A percentile compares a stretch with the other conserved stretches of the same genome.
These are phyloP conservation scores for Fusarium brachygibbosum DNA, from an alignment of 2,329 filamentous ascomycete species.

Conservation along the genomic window DNA sequence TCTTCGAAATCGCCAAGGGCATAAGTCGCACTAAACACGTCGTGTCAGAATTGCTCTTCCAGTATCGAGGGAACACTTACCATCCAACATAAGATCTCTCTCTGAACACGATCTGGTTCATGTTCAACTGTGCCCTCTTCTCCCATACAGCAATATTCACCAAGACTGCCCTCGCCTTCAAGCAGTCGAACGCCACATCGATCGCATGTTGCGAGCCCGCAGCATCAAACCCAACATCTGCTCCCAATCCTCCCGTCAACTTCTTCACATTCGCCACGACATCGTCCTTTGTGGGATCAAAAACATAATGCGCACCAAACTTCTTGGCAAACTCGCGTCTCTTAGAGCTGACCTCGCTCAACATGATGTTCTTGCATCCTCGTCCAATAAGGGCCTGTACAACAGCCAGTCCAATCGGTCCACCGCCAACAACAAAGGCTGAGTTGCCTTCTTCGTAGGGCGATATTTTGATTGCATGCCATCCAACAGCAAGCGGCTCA, in stretches of 20 bases:
- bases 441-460: conserved; percentile 15
- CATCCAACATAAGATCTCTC: conserved; percentile 27
- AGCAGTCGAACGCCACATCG: conserved; percentile 17
- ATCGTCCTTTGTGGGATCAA: conserved; percentile 26
- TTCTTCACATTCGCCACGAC: conserved; percentile 23
- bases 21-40: conserved; percentile 1
- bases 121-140: conserved; percentile 23
- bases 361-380: conserved; percentile 27
- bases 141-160: conserved; percentile 31
- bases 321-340: conserved; percentile 26
- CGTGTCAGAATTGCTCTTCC: too few species aligned
- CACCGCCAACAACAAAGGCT: conserved; percentile 18
- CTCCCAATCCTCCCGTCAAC: neutral
- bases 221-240: conserved; percentile 25
- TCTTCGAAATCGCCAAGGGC: conserved; percentile 22
- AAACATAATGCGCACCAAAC: conserved; percentile 22
- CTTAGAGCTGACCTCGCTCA: conserved; percentile 21
- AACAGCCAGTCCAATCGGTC: conserved; percentile 23
- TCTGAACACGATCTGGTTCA: conserved; percentile 31
- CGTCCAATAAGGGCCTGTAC: conserved; percentile 4
- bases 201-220: conserved; percentile 20
- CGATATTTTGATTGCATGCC: conserved; percentile 22
- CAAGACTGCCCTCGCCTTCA: conserved; percentile 12
- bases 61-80: neutral
- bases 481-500: conserved; percentile 18